Evolutionary conservation across 2,329 filamentous ascomycete species (phyloP).

Genomic region (Periconia macrospinosa): DNA sequence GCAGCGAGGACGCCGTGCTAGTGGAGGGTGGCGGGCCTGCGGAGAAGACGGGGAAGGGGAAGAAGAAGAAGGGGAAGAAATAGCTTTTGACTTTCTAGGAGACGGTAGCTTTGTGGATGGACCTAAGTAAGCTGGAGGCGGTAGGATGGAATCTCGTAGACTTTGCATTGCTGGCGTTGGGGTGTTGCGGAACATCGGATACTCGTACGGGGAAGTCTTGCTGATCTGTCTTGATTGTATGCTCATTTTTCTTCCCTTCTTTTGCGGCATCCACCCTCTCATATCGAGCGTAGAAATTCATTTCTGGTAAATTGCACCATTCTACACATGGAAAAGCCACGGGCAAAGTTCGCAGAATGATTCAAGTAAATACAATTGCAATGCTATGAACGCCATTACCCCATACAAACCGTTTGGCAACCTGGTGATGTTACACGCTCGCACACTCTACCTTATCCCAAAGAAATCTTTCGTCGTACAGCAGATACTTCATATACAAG

Average conservation of each 20-base stretch:
- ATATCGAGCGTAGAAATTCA: background rate
- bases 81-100: slow-evolving; percentile 26
- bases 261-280: background rate
- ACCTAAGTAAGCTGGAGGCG: background rate
- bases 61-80: slow-evolving; percentile 70
- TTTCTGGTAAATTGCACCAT: background rate
- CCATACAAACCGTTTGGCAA: slow-evolving; percentile 23
- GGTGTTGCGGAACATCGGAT: slow-evolving; percentile 13
- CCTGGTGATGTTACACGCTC: slow-evolving; percentile 28
- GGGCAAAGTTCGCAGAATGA: slow-evolving; percentile 1
- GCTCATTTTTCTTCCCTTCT: background rate
- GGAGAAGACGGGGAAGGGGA: slow-evolving; percentile 50
- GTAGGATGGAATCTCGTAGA: background rate
- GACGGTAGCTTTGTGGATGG: too few relatives aligned
- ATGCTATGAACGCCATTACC: slow-evolving; percentile 37
- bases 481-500: slow-evolving; percentile 29
- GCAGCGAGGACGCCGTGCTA: slow-evolving; percentile 73
- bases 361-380: slow-evolving; percentile 24
- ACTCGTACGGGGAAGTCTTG: background rate
- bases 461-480: slow-evolving; percentile 24
- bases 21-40: slow-evolving; percentile 65
- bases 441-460: slow-evolving; percentile 17
- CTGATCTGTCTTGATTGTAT: background rate
- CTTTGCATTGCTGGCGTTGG: slow-evolving; percentile 27
- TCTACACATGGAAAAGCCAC: background rate